phyloP scores from a whole-genome alignment of 495 filamentous ascomycete genomes.

The Neurospora terricola region DNA sequence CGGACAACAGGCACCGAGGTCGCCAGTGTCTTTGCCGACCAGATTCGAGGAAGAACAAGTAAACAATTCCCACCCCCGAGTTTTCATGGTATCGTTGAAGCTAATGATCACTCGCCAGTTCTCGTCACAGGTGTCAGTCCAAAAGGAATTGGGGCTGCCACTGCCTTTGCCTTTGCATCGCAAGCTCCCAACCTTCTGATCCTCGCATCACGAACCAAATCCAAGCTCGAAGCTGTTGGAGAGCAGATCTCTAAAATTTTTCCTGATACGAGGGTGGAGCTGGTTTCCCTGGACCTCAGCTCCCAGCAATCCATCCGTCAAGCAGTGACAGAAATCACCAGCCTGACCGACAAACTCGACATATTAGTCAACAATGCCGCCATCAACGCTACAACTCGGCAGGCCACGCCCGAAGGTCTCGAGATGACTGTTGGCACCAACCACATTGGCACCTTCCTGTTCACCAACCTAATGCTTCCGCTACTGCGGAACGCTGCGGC shows the following conservation, averaged over 20 bases:
- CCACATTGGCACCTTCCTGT: constrained; percentile 49
- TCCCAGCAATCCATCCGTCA: constrained; percentile 33
- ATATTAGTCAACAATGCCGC: constrained; percentile 50
- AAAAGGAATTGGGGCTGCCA: constrained; percentile 41
- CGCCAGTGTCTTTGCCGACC: constrained; percentile 28
- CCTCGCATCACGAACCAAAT: constrained; percentile 42
- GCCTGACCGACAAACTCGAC: constrained; percentile 37
- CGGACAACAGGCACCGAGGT: constrained; percentile 35
- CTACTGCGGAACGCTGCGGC: constrained; percentile 30
- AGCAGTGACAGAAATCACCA: constrained; percentile 31
- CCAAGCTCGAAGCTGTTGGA: constrained; percentile 40
- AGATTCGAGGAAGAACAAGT: constrained; percentile 32
- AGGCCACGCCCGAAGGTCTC: constrained; percentile 35
- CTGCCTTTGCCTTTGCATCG: constrained; percentile 43
- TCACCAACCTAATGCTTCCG: constrained; percentile 46
- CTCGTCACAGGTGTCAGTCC: constrained; percentile 44
- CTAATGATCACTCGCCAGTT: constrained; percentile 6
- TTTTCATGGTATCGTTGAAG: background rate
- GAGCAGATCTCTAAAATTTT: constrained; percentile 24
- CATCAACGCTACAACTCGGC: constrained; percentile 22
- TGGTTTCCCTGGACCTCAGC: constrained; percentile 36
- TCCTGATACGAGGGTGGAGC: constrained; percentile 26
- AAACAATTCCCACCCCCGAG: background rate
- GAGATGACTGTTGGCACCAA: constrained; percentile 50
- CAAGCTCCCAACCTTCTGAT: constrained; percentile 42